These are phyloP conservation scores for Limnanthes douglasii DNA, from an alignment of 345 rosid genomes.

Conservation along the genomic window DNA sequence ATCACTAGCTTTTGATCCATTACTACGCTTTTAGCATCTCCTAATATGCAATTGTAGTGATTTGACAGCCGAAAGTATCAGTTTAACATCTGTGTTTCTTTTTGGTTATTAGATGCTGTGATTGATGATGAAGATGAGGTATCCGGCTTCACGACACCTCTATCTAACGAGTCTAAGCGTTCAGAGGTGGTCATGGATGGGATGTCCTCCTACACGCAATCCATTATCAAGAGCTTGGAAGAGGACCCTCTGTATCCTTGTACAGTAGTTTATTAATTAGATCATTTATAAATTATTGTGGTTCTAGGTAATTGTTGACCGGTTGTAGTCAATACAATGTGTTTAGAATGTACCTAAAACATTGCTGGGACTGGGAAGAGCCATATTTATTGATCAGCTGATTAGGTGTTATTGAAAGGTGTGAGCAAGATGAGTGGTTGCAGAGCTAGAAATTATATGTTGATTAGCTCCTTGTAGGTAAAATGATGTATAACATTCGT, in stretches of 20 bases:
- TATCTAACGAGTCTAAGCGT: conserved; percentile 7
- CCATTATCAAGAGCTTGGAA: conserved; percentile 28
- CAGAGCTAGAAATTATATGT: too few species aligned
- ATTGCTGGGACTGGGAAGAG: too few species aligned
- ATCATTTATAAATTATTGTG: too few species aligned
- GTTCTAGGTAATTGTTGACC: too few species aligned
- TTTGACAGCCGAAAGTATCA: background rate
- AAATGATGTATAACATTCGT: too few species aligned
- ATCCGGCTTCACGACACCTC: conserved; percentile 4
- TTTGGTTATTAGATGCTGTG: conserved; percentile 21
- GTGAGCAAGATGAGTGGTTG: too few species aligned
- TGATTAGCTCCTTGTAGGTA: too few species aligned
- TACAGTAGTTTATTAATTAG: too few species aligned
- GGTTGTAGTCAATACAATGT: too few species aligned
- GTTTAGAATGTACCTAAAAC: too few species aligned
- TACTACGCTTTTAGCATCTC: background rate
- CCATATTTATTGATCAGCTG: too few species aligned
- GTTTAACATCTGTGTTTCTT: background rate
- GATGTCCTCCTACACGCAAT: conserved; percentile 11
- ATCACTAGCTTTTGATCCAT: background rate
- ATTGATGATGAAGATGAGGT: conserved; percentile 16
- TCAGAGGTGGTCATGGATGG: conserved; percentile 14
- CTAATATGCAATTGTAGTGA: background rate
- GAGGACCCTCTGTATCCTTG: conserved; percentile 75
- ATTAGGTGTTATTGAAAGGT: too few species aligned